Conservation (phyloP, 2,329 filamentous ascomycete species). For the Cercospora beticola region DNA sequence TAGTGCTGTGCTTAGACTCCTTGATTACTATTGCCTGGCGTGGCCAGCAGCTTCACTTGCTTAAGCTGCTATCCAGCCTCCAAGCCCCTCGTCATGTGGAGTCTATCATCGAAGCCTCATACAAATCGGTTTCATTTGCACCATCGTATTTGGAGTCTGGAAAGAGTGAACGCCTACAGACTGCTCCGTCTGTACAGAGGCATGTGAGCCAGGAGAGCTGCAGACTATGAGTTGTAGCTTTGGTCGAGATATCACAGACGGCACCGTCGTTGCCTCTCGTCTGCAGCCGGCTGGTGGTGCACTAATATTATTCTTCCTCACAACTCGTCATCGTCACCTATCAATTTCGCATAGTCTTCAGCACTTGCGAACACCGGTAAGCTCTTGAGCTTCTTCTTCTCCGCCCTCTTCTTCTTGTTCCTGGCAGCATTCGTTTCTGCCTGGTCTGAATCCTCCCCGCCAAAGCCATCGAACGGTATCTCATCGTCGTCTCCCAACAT, state of each 20-base stretch:
- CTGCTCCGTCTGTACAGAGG: not conserved
- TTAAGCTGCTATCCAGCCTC: not conserved
- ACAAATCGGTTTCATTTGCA: not conserved
- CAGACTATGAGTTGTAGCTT: not conserved
- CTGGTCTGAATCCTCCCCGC: slow-evolving; percentile 52
- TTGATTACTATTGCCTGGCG: not conserved
- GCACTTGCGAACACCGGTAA: slow-evolving; percentile 89
- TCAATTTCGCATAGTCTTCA: slow-evolving; percentile 82
- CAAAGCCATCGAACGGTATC: slow-evolving; percentile 54
- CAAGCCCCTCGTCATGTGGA: not conserved
- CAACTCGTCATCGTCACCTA: slow-evolving; percentile 32
- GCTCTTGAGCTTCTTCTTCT: slow-evolving; percentile 81
- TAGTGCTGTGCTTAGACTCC: not conserved
- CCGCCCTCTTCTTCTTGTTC: slow-evolving; percentile 54
- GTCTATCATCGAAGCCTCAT: not conserved
- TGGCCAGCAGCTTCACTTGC: not conserved
- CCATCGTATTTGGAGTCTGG: not conserved
- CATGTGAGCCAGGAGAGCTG: not conserved
- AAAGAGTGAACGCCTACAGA: not conserved
- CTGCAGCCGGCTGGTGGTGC: not conserved
- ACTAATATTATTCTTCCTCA: not conserved
- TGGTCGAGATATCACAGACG: not conserved
- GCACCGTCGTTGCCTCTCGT: not conserved
- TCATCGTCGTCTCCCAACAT: slow-evolving; percentile 50
- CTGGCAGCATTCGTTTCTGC: slow-evolving; percentile 44